A percentile compares a stretch with the other conserved stretches of the same genome.
Conservation (phyloP, 768 basidiomycete species). For the Ramaria rubella region DNA sequence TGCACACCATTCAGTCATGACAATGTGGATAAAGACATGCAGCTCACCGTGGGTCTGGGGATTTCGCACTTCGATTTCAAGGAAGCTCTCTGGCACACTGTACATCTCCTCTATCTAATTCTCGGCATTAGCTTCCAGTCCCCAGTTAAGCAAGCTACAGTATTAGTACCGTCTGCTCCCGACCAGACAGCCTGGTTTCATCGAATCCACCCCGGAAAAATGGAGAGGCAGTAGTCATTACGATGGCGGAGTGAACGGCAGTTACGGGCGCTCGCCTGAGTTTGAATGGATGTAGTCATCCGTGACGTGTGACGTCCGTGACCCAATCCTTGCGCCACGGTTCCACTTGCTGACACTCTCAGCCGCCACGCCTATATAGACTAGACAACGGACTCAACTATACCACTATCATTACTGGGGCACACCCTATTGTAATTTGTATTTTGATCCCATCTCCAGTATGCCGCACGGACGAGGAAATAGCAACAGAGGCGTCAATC, state of each 20-base stretch:
- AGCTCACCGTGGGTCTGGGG: constrained; percentile 90
- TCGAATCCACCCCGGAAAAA: constrained; percentile 37
- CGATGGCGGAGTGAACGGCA: background rate
- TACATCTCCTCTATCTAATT: constrained; percentile 96
- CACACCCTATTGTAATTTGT: too few species aligned
- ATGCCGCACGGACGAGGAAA: constrained; percentile 5
- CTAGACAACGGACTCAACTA: too few species aligned
- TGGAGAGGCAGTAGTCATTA: constrained; percentile 36
- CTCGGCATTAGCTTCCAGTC: constrained; percentile 15
- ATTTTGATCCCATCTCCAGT: background rate
- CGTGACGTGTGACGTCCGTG: background rate
- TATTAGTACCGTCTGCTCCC: constrained; percentile 33
- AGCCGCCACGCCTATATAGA: too few species aligned
- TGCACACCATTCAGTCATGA: constrained; percentile 23
- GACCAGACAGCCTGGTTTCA: constrained; percentile 29
- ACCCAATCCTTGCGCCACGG: too few species aligned
- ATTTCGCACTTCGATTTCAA: constrained; percentile 96
- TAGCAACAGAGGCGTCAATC: background rate
- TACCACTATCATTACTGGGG: too few species aligned
- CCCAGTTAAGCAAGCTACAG: constrained; percentile 11
- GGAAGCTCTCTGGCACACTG: constrained; percentile 90
- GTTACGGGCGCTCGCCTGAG: background rate
- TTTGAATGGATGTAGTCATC: background rate
- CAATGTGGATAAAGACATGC: background rate
- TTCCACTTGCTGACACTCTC: too few species aligned